Evolutionary conservation across 108 stramenopile genomes (phyloP), one percentile per base, ranked within the genome.

Genomic region (Stephanodiscus minutulus): DNA sequence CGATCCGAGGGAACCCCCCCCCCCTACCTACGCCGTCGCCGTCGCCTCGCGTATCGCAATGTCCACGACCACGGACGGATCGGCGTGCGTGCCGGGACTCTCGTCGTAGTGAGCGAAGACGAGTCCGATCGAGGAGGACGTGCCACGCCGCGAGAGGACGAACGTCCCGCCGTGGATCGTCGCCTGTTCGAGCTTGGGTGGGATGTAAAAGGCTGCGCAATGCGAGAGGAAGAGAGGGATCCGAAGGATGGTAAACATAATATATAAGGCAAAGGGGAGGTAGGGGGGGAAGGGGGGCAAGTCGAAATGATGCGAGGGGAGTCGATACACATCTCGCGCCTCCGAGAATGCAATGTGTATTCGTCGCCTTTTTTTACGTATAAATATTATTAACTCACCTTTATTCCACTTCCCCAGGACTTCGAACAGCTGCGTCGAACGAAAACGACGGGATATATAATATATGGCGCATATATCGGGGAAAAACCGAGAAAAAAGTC

Each of bases 31-130:
- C n/a, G n/a, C n/a, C n/a, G n/a, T n/a, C n/a, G n/a, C n/a, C 50
- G 28, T 3, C n/a, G 57, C 57, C 33, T 58, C 57, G 25, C 33
- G 15, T 5, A 58, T 58, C 13, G 89, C 87, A 59, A 86, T 36
- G 10, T 66, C 68, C 7, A 86, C 70, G 9, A 85, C 72, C 49
- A 83, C 57, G 25, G 81, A 48, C 18, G 85, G 63, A 21, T 76
- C 64, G 11, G 71, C 79, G 63, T 91, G 90, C 3, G 90, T 85
- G 11, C 77, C 90, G 15, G 88, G 85, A 2, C 85, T 76, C 74
- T 87, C 88, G 47, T 92, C 91, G 58, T 92, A 92, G 74, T 92
- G 87, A 1, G 88, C 91, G 66, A 85, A 88, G 10, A 88, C 43
- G 13, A 89, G n/a, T n/a, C n/a, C n/a, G n/a, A n/a, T n/a, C n/a